Base-by-base conservation (phyloP, 306 rosid genomes). In the Senna tora region DNA sequence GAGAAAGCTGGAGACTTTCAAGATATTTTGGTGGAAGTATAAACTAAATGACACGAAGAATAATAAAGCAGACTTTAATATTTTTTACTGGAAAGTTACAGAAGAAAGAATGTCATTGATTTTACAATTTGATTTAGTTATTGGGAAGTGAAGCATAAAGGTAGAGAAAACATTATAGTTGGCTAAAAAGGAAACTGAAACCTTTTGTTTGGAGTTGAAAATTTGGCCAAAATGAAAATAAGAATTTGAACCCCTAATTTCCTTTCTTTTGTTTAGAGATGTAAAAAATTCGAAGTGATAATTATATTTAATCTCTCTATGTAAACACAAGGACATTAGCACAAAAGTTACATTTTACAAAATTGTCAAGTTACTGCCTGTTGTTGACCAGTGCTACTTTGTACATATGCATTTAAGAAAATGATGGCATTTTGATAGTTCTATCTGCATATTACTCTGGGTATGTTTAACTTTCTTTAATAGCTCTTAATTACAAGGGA, bases 391-490 rank as follows among this genome's bases (percentile, higher is more conserved):
- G 4, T 32, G 42, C 3, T 54, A 55, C 34, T 74, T n/a, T 52
- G 34, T 45, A 5, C 61, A 55, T 10, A 20, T 56, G 32, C 67
- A 38, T 21, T 19, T 74, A 34, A 15, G 38, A 46, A 36, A 65
- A 49, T 43, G 17, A 30, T 33, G 28, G 21, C 6, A 63, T 19
- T 60, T 46, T 33, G 5, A 5, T 71, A 53, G 17, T 47, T 45
- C 57, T 51, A 42, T 69, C 32, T 30, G 32, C 36, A 43, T 62
- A 32, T 71, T 21, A 12, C 43, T 67, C 36, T 59, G 38, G 65
- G 11, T 25, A 65, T 53, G 47, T 65, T 49, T 65, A 5, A 21
- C 49, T 55, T 67, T 34, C 11, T 32, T 4, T 9, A 36, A 11
- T 39, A 30, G 39, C 64, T 53, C 41, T 76, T 45, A 55, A 42